These are phyloP conservation scores for Apophysomyces ossiformis DNA, from an alignment of 371 early-diverging fungal genomes.

Conservation along the genomic window DNA sequence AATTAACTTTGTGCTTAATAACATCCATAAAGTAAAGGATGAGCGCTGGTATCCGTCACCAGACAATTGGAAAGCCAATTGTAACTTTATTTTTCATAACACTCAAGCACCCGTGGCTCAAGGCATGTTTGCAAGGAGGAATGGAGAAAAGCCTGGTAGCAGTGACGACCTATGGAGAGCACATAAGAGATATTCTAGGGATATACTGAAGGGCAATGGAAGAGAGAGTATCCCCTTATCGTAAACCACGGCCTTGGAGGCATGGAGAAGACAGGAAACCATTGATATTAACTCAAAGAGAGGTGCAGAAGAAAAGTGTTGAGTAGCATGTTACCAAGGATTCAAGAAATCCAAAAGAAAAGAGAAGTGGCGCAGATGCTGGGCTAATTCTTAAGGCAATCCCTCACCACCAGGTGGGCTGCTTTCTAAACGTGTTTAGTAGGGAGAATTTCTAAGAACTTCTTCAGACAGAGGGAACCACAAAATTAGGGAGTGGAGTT, in stretches of 20 bases:
- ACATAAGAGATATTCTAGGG: conserved; percentile 14
- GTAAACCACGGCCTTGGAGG: conserved; percentile 9
- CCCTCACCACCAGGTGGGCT: no score
- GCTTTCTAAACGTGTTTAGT: no score
- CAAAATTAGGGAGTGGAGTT: no score
- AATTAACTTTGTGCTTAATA: no score
- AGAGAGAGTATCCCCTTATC: conserved; percentile 17
- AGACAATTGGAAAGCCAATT: no score
- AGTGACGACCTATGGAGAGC: neutral
- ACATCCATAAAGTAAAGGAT: no score
- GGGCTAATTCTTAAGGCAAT: no score
- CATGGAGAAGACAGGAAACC: conserved; percentile 1
- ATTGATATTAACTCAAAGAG: neutral
- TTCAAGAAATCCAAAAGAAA: conserved; percentile 5
- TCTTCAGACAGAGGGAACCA: no score
- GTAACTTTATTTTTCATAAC: no score
- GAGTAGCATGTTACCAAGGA: neutral
- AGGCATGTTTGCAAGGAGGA: neutral
- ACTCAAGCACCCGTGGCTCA: no score
- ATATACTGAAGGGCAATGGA: conserved; percentile 32
- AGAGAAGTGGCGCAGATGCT: neutral
- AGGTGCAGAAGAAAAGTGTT: neutral
- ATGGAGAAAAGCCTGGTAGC: conserved; percentile 1
- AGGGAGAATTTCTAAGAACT: no score
- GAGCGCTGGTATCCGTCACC: no score